A percentile compares a stretch with the other conserved stretches of the same genome.
These are phyloP conservation scores for Candida silvatica DNA, from an alignment of 805 yeast genomes.

Conservation along the genomic window DNA sequence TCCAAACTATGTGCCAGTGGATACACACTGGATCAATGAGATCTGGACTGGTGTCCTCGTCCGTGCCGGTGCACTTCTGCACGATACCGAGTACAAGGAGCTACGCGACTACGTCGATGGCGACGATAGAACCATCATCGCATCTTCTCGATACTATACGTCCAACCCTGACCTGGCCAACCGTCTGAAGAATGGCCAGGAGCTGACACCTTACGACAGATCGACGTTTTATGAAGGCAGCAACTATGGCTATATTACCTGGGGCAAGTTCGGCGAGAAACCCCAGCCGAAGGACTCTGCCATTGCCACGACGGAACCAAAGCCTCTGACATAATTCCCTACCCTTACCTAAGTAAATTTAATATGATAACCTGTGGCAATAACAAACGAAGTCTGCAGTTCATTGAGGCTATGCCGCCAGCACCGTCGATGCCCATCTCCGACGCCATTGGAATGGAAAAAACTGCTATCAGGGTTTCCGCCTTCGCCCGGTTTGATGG, in stretches of 20 bases:
- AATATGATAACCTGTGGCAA: too few species aligned
- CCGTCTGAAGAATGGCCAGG: conserved; percentile 27
- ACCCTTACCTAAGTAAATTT: too few species aligned
- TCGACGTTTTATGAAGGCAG: conserved; percentile 25
- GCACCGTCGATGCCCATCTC: too few species aligned
- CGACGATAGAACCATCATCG: conserved; percentile 36
- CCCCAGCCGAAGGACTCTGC: conserved; percentile 5
- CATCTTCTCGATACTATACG: conserved; percentile 29
- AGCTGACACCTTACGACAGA: conserved; percentile 31
- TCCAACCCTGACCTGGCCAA: conserved; percentile 36
- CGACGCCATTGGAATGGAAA: conserved; percentile 42
- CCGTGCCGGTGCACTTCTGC: conserved; percentile 18
- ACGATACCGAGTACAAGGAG: conserved; percentile 13
- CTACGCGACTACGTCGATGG: conserved; percentile 9
- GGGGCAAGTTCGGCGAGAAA: conserved; percentile 7
- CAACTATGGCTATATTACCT: conserved; percentile 10
- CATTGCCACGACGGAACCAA: conserved; percentile 5
- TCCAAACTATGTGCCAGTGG: conserved; percentile 4
- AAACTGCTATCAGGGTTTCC: conserved; percentile 39
- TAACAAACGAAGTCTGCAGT: too few species aligned
- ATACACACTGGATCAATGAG: conserved; percentile 11
- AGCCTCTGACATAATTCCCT: conserved; percentile 6
- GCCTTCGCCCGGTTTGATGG: conserved; percentile 35
- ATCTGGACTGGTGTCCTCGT: conserved; percentile 16
- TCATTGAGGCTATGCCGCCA: too few species aligned